These are phyloP conservation scores for Exophiala alcalophila DNA, from an alignment of 2,329 filamentous ascomycete species.

Conservation along the genomic window DNA sequence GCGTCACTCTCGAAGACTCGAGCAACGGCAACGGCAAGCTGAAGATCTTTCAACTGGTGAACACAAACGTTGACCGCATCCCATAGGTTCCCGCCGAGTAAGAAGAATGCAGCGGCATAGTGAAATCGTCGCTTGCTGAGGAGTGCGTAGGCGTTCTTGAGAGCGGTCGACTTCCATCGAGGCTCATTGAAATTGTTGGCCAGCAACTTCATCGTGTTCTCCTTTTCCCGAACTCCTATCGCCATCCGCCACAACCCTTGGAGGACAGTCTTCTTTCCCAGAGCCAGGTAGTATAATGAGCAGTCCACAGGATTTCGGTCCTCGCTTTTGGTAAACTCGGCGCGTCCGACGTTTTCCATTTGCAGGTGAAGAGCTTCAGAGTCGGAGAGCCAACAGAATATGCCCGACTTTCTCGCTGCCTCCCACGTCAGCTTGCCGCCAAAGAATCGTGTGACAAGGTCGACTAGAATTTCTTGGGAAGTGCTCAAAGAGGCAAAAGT, in stretches of 20 bases:
- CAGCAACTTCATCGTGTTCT: conserved; percentile 72
- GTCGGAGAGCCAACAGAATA: conserved; percentile 94
- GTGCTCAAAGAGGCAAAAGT: conserved; percentile 66
- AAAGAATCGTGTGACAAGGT: conserved; percentile 77
- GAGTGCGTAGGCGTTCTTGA: conserved; percentile 95
- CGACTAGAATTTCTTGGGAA: conserved; percentile 80
- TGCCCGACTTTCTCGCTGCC: conserved; percentile 77
- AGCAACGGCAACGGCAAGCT: conserved; percentile 83
- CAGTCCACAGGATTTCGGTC: conserved; percentile 88
- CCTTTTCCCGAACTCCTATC: conserved; percentile 81
- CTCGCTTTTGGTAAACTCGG: conserved; percentile 81
- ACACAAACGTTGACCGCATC: conserved; percentile 85
- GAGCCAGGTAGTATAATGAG: conserved; percentile 83
- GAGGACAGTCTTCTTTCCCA: conserved; percentile 85
- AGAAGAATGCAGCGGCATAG: conserved; percentile 94
- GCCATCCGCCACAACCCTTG: conserved; percentile 95
- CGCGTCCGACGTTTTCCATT: conserved; percentile 86
- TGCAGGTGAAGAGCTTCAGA: conserved; percentile 68
- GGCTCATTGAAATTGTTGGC: conserved; percentile 87
- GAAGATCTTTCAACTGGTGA: conserved; percentile 81
- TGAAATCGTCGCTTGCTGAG: conserved; percentile 88
- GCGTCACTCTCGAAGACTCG: conserved; percentile 85
- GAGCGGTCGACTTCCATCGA: conserved; percentile 81
- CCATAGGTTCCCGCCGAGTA: conserved; percentile 78
- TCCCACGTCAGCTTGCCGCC: conserved; percentile 80